Conservation (phyloP, 495 filamentous ascomycete genomes). For the Trichoderma asperelloides region DNA sequence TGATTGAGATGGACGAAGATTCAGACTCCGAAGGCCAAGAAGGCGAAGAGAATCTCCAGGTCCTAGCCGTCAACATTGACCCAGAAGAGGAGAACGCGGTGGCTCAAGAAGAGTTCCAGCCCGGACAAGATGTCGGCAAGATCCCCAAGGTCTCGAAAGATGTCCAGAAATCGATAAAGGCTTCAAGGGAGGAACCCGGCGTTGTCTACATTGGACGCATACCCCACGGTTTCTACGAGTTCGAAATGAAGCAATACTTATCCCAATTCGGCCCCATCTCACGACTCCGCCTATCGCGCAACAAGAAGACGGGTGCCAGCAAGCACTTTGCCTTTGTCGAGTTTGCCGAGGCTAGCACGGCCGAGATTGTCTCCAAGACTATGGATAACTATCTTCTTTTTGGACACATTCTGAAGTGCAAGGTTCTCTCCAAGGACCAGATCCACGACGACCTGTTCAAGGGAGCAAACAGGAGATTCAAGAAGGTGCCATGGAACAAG, state of each 20-base stretch:
- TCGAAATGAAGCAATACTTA: constrained; percentile 90
- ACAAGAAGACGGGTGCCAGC: constrained; percentile 74
- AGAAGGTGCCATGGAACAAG: constrained; percentile 74
- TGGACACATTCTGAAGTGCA: constrained; percentile 82
- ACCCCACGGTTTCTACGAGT: constrained; percentile 93
- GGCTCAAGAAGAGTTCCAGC: constrained; percentile 43
- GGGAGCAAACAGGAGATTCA: constrained; percentile 81
- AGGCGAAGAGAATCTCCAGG: constrained; percentile 35
- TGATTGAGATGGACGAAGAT: constrained; percentile 11
- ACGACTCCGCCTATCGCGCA: constrained; percentile 78
- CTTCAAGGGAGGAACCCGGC: constrained; percentile 48
- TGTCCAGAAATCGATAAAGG: constrained; percentile 33
- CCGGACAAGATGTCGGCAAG: constrained; percentile 53
- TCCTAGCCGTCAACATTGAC: constrained; percentile 69
- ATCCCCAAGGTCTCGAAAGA: constrained; percentile 54
- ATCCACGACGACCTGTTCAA: constrained; percentile 76
- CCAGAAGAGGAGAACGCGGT: constrained; percentile 50
- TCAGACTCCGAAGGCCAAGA: constrained; percentile 27
- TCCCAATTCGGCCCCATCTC: constrained; percentile 85
- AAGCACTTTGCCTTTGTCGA: constrained; percentile 94
- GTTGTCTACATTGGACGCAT: constrained; percentile 85
- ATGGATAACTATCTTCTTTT: constrained; percentile 98
- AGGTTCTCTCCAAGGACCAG: constrained; percentile 63
- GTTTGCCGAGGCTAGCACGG: constrained; percentile 68
- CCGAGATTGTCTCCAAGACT: constrained; percentile 79